Evolutionary conservation across 164 flowering plant genomes (phyloP).

Genomic region (Echeveria elegans): DNA sequence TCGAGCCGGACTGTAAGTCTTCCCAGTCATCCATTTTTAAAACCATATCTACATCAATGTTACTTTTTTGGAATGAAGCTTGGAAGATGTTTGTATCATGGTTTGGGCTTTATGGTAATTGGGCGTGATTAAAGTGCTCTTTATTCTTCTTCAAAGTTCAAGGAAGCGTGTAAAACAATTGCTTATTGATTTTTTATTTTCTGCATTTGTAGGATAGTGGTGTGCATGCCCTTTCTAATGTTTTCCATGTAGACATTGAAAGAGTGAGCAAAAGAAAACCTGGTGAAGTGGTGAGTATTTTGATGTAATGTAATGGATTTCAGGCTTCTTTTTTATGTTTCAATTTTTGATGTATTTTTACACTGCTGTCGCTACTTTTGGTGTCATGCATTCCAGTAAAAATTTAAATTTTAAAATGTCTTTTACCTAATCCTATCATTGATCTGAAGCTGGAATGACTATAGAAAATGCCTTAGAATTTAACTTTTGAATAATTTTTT

Average conservation of each 20-base stretch:
- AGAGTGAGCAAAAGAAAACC: slow-evolving; percentile 94
- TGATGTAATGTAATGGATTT: neutral
- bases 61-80: neutral
- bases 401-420: neutral
- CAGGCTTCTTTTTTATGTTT: neutral
- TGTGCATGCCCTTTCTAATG: slow-evolving; percentile 93
- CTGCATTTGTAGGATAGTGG: slow-evolving; percentile 69
- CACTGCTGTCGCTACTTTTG: neutral
- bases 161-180: neutral
- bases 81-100: neutral
- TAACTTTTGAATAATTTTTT: neutral
- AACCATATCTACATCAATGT: neutral
- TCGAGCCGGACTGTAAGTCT: slow-evolving; percentile 88
- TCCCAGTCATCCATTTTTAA: neutral
- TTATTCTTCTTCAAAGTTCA: too few relatives aligned
- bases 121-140: neutral
- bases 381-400: neutral
- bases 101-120: neutral
- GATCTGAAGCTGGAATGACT: neutral
- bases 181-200: neutral
- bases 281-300: slow-evolving; percentile 77
- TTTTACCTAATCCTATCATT: neutral
- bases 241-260: slow-evolving; percentile 93
- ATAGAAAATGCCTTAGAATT: neutral
- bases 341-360: neutral